Evolutionary conservation across 2,329 filamentous ascomycete species (phyloP).

Genomic region (Colletotrichum brevisporum): DNA sequence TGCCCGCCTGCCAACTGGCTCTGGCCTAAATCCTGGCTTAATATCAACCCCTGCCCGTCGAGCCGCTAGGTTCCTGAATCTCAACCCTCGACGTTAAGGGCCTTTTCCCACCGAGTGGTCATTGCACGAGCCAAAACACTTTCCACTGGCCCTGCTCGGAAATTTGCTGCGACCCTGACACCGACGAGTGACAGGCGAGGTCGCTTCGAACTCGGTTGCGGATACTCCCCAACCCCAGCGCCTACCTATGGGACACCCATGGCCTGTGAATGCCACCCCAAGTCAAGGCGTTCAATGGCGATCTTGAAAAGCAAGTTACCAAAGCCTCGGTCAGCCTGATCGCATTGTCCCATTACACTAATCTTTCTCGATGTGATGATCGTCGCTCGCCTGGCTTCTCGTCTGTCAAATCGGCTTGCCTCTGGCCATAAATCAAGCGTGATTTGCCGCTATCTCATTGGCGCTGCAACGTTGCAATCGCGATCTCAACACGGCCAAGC

Average conservation of each 20-base stretch:
- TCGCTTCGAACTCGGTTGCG: conserved; percentile 22
- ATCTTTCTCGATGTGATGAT: conserved; percentile 22
- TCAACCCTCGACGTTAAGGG: conserved; percentile 7
- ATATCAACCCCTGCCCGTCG: conserved; percentile 26
- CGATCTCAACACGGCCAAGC: conserved; percentile 25
- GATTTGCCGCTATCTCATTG: conserved; percentile 35
- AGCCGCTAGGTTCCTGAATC: conserved; percentile 8
- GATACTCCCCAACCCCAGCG: not conserved
- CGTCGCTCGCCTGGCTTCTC: conserved; percentile 9
- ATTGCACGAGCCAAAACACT: conserved; percentile 4
- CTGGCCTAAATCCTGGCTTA: conserved; percentile 15
- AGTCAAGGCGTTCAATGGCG: not conserved
- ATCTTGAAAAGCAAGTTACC: conserved; percentile 4
- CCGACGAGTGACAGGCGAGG: conserved; percentile 11
- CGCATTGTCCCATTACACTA: not conserved
- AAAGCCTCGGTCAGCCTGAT: not conserved
- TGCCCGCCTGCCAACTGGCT: conserved; percentile 19
- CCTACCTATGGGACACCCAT: not conserved
- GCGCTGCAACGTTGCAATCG: conserved; percentile 40
- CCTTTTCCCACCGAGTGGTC: conserved; percentile 24
- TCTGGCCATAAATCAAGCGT: not conserved
- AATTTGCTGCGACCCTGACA: conserved; percentile 28
- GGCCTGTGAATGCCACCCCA: not conserved
- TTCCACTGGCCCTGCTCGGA: conserved; percentile 24
- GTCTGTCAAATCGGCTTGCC: conserved; percentile 26